Percentiles rank a stretch among this genome's conserved stretches.
Evolutionary conservation across 352 stramenopile species (phyloP).

Genomic region (Phytophthora tentaculata): DNA sequence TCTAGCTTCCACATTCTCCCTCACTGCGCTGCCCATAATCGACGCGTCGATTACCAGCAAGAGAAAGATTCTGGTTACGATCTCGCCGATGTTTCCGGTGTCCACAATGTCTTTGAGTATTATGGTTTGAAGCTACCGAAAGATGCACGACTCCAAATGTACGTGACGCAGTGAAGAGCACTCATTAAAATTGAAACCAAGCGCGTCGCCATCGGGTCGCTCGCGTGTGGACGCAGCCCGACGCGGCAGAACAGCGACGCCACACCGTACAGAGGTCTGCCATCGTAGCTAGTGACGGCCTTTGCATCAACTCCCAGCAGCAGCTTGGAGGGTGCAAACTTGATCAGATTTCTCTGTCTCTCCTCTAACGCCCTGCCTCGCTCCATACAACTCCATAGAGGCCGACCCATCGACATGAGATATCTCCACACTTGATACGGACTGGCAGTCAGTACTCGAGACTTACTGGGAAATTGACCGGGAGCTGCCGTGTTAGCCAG

Average conservation of each 20-base stretch:
- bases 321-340: constrained; percentile 14
- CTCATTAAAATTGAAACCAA: constrained; percentile 39
- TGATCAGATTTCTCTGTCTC: not conserved
- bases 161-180: constrained; percentile 20
- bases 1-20: no score
- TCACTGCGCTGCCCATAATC: not conserved
- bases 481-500: not conserved
- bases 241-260: constrained; percentile 36
- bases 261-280: constrained; percentile 24
- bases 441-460: not conserved
- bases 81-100: not conserved
- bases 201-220: constrained; percentile 18
- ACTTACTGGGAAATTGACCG: not conserved
- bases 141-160: no score
- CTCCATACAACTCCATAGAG: not conserved
- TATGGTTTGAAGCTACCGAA: no score
- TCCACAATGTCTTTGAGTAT: no score
- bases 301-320: constrained; percentile 1
- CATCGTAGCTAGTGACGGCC: constrained; percentile 3
- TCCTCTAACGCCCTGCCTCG: not conserved
- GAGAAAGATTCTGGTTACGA: not conserved
- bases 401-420: not conserved
- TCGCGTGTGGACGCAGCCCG: constrained; percentile 25
- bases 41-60: not conserved
- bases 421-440: not conserved